A percentile compares a stretch with the other conserved stretches of the same genome.
Conservation (phyloP, 331 rosid species). For the Phaseolus coccineus region DNA sequence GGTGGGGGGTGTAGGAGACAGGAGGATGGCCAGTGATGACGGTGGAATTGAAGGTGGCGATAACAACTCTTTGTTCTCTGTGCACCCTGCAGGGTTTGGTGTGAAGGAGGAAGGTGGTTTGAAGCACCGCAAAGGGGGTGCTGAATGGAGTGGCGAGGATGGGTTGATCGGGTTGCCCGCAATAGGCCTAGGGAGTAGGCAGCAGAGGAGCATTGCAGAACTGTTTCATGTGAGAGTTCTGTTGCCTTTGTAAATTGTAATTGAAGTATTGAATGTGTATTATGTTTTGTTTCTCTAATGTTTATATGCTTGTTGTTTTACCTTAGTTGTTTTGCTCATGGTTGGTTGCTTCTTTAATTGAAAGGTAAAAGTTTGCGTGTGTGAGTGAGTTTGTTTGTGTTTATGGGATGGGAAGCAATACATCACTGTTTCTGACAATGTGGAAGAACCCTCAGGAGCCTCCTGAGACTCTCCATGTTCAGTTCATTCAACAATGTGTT, state of each 20-base stretch:
- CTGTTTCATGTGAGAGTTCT: conserved; percentile 70
- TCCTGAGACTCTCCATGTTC: background rate
- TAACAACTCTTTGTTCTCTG: conserved; percentile 57
- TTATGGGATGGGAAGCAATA: conserved; percentile 23
- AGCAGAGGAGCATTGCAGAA: conserved; percentile 85
- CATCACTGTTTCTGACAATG: background rate
- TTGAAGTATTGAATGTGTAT: background rate
- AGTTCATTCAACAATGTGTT: background rate
- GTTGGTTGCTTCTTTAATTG: background rate
- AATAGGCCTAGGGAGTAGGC: conserved; percentile 87
- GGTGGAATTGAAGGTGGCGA: conserved; percentile 66
- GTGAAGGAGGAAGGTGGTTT: conserved; percentile 58
- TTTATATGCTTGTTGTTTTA: conserved; percentile 24
- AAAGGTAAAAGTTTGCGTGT: background rate
- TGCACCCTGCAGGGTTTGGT: conserved; percentile 76
- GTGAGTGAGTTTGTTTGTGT: background rate
- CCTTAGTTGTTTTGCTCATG: background rate
- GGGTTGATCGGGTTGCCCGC: conserved; percentile 88
- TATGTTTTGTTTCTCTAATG: background rate
- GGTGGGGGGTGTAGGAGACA: conserved; percentile 32
- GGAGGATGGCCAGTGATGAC: background rate
- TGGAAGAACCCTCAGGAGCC: background rate
- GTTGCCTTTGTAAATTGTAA: conserved; percentile 1
- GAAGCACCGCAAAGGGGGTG: conserved; percentile 55
- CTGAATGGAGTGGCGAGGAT: conserved; percentile 74